Evolutionary conservation across 2,329 filamentous ascomycete species (phyloP), one percentile per base, ranked within the genome.

Genomic region (Hypoxylon rubiginosum): DNA sequence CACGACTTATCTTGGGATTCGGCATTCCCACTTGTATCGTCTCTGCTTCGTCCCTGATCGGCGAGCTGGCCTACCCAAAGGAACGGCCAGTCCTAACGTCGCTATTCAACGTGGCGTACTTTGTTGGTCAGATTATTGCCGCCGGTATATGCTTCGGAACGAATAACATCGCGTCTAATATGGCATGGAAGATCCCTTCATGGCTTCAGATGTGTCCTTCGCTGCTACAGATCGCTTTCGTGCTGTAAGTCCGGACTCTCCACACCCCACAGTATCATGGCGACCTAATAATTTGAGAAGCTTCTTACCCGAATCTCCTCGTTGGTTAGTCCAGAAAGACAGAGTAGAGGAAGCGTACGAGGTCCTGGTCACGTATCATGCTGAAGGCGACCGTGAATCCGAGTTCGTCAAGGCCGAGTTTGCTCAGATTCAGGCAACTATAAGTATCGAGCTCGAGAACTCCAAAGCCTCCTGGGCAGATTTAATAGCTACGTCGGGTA

Each of bases 11-110:
- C 24, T 81, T 90, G 28, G 88, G 88, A 48, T 85, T 88, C 55
- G 87, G 88, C 48, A 88, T 89, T 62, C 84, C 85, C 0, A 86
- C 85, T 50, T 85, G 83, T 67, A 89, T 89, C 70, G 84, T 89
- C 58, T 85, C 85, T 6, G 87, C 84, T 4, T 87, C 87, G 0
- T 82, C 85, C 6, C 77, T 89, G 51, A 86, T 90, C 32, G 87
- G 86, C 71, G 88, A 90, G 74, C 78, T 90, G 10, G 84, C 82
- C 2, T 85, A 89, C 73, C 86, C 87, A 6, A 88, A 88, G 76
- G 87, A 89, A 74, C 85, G 87, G 58, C 81, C 86, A 0, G 80
- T 87, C 43, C 67, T 89, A 59, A 89, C 86, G 0, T 88, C 86
- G 9, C 80, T 89, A 4, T 89, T 89, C 80, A 89, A 89, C 71